A percentile compares a stretch with the other conserved stretches of the same genome.
Evolutionary conservation across 768 basidiomycete species (phyloP).

Genomic region (Amanita pseudoporphyria): DNA sequence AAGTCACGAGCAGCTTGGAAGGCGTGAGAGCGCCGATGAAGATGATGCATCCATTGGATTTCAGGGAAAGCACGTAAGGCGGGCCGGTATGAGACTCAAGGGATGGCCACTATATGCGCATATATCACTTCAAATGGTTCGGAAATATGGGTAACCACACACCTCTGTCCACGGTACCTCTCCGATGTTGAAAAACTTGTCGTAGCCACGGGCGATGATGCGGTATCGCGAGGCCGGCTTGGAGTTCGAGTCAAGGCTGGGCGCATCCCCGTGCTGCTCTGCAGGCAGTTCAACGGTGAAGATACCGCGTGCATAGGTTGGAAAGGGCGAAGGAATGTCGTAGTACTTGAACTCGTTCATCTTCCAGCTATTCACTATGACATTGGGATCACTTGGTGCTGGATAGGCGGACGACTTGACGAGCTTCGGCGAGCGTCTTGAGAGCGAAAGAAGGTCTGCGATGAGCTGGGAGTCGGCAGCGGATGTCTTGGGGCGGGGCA

Average conservation of each 20-base stretch:
- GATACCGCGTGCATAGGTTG: slow-evolving; percentile 88
- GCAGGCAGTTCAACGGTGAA: slow-evolving; percentile 52
- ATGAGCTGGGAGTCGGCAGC: slow-evolving; percentile 52
- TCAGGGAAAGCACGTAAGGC: slow-evolving; percentile 82
- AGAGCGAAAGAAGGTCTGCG: slow-evolving; percentile 38
- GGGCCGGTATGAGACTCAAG: slow-evolving; percentile 59
- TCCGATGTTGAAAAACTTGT: slow-evolving; percentile 98
- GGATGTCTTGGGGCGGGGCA: neutral
- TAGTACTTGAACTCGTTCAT: slow-evolving; percentile 98
- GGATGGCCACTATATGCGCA: slow-evolving; percentile 53
- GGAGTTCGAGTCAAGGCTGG: neutral
- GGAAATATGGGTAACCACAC: slow-evolving; percentile 4
- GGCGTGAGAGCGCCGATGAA: slow-evolving; percentile 83
- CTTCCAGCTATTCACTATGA: slow-evolving; percentile 80
- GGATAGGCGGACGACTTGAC: slow-evolving; percentile 47
- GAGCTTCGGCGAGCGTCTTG: slow-evolving; percentile 52
- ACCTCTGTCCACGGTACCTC: slow-evolving; percentile 96
- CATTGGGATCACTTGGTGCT: slow-evolving; percentile 45
- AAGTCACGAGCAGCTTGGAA: slow-evolving; percentile 70
- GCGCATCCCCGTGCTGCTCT: slow-evolving; percentile 8
- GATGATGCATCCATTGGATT: slow-evolving; percentile 96
- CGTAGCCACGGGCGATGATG: slow-evolving; percentile 88
- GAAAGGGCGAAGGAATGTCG: slow-evolving; percentile 82
- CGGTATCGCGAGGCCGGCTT: slow-evolving; percentile 19
- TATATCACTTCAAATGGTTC: neutral